Evolutionary conservation across 495 filamentous ascomycete genomes (phyloP).

Genomic region (Haplographium delicatum): DNA sequence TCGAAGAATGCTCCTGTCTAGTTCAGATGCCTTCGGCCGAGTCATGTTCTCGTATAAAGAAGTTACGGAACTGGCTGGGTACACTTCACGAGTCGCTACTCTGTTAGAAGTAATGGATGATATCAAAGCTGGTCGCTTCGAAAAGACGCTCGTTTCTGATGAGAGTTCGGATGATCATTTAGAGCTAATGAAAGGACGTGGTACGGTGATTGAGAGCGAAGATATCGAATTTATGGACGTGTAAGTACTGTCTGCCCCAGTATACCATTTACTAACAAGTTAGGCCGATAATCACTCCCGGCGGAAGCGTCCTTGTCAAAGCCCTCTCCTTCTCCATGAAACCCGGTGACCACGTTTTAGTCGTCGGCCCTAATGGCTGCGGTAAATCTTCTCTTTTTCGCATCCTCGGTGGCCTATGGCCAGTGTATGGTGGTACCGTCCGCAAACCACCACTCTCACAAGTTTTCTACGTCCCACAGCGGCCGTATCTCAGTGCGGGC

Average conservation of each 20-base stretch:
- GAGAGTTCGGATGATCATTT: constrained; percentile 72
- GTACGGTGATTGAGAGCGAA: constrained; percentile 67
- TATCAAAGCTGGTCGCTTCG: constrained; percentile 78
- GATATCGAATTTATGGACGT: constrained; percentile 87
- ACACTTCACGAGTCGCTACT: constrained; percentile 85
- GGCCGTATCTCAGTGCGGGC: constrained; percentile 86
- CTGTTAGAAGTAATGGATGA: constrained; percentile 94
- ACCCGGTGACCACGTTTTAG: constrained; percentile 83
- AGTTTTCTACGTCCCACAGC: constrained; percentile 98
- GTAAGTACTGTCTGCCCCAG: constrained; percentile 23
- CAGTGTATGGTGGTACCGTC: constrained; percentile 94
- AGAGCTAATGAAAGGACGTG: constrained; percentile 72
- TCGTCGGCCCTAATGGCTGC: constrained; percentile 95
- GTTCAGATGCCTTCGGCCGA: constrained; percentile 92
- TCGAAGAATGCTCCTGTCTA: constrained; percentile 80
- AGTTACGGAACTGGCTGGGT: constrained; percentile 90
- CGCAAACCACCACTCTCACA: constrained; percentile 81
- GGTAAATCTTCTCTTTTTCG: constrained; percentile 94
- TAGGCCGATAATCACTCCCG: constrained; percentile 89
- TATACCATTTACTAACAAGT: constrained; percentile 5
- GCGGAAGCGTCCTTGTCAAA: constrained; percentile 84
- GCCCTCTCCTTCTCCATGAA: constrained; percentile 81
- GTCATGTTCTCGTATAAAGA: constrained; percentile 98
- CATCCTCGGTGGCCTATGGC: constrained; percentile 95
- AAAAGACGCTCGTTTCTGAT: constrained; percentile 92